Percentiles rank a stretch among this genome's conserved stretches.
Conservation (phyloP, 2,329 filamentous ascomycete species). For the Geosmithia morbida region DNA sequence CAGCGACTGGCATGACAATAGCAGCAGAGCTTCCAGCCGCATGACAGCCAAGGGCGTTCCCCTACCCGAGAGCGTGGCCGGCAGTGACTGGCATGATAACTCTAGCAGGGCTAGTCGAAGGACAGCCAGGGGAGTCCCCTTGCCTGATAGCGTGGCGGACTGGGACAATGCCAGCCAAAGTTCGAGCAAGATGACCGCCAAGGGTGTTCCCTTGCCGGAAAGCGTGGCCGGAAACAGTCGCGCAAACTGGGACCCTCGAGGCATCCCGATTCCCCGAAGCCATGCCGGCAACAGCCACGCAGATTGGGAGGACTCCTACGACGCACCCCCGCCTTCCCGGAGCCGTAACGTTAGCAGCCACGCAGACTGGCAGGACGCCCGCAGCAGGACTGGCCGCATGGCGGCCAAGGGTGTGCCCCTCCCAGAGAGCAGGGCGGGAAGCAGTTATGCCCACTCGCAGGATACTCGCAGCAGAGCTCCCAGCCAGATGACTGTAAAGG, state of each 20-base stretch:
- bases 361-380: neutral
- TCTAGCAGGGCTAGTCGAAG: neutral
- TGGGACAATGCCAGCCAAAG: neutral
- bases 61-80: conserved; percentile 4
- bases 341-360: conserved; percentile 20
- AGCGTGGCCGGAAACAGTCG: neutral
- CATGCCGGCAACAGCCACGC: conserved; percentile 23
- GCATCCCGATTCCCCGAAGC: conserved; percentile 25
- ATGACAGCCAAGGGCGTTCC: neutral
- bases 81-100: conserved; percentile 1
- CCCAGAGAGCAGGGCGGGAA: neutral
- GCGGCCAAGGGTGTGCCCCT: neutral
- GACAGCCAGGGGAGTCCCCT: neutral
- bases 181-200: neutral
- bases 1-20: conserved; percentile 6
- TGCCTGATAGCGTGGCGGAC: conserved; percentile 5
- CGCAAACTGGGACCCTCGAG: conserved; percentile 8
- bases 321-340: conserved; percentile 45
- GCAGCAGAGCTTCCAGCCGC: neutral
- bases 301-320: conserved; percentile 30
- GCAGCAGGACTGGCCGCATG: neutral
- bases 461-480: neutral
- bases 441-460: neutral
- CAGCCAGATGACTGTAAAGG: conserved; percentile 1
- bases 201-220: neutral